Evolutionary conservation across 1,284 basidiomycete species (phyloP).

Genomic region (Pterulicium gracile): DNA sequence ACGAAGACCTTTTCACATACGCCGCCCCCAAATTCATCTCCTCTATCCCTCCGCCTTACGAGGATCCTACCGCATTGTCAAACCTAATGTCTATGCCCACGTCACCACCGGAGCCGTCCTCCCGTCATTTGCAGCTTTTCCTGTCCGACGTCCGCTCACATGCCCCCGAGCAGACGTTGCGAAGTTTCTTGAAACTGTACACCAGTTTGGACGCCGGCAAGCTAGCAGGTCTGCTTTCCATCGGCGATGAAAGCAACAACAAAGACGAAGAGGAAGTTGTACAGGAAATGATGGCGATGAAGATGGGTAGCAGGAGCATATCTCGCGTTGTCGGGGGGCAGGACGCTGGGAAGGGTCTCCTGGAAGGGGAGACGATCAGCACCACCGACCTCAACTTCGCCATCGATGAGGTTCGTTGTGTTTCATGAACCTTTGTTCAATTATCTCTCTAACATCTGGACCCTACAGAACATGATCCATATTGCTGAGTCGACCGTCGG

Average conservation of each 20-base stretch:
- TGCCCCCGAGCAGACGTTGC: slow-evolving; percentile 72
- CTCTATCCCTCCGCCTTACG: slow-evolving; percentile 89
- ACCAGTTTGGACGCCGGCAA: slow-evolving; percentile 89
- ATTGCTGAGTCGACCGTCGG: slow-evolving; percentile 92
- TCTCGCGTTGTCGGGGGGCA: slow-evolving; percentile 39
- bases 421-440: no score
- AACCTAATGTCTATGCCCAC: slow-evolving; percentile 31
- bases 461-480: slow-evolving; percentile 80
- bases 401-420: slow-evolving; percentile 73
- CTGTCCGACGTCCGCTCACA: slow-evolving; percentile 71
- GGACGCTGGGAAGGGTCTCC: slow-evolving; percentile 41
- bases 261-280: slow-evolving; percentile 89
- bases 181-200: slow-evolving; percentile 92
- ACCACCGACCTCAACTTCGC: slow-evolving; percentile 94
- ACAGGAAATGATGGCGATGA: slow-evolving; percentile 95
- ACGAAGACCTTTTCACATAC: slow-evolving; percentile 90
- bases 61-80: slow-evolving; percentile 62
- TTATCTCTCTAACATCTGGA: slow-evolving; percentile 1
- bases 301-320: slow-evolving; percentile 74
- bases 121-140: slow-evolving; percentile 80
- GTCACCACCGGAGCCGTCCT: slow-evolving; percentile 57
- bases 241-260: no score
- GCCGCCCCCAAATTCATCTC: slow-evolving; percentile 96
- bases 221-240: slow-evolving; percentile 82
- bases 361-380: slow-evolving; percentile 81